Evolutionary conservation across 306 rosid genomes (phyloP), one percentile per base, ranked within the genome.

Genomic region (Dryas drummondii): DNA sequence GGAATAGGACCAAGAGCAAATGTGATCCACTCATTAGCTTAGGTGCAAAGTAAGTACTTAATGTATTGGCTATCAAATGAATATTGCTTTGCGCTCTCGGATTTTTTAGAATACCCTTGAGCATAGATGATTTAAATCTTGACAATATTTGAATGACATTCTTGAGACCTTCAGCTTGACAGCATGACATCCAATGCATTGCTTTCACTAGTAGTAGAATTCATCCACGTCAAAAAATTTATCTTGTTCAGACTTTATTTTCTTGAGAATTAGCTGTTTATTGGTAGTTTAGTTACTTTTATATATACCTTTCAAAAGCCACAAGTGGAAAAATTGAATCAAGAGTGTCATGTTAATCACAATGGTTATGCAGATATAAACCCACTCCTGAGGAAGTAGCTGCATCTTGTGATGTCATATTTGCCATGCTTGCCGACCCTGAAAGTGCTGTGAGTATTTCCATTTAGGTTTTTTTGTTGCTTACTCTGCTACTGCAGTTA

Each of bases 341-440:
- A 56, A 9, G 73, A n/a, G 78, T 6, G 62, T 78, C 63, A 73
- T 42, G 4, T 63, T 68, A 9, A 68, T 47, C 66, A 16, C 73
- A 62, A 77, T 17, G 70, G 8, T 59, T 80, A 69, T 80, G 82
- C 87, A 94, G 99, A 85, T 94, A 94, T 69, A 86, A 87, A 76
- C 73, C 96, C 32, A 79, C 93, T 76, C 99, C 97, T 14, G 88
- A 80, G 74, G 96, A 92, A 89, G 99, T 94, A 71, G 87, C 96
- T 5, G 96, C 94, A 60, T 90, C 96, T 81, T 94, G 99, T 32
- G 97, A 94, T 75, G 84, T 94, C 86, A 94, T 97, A 47, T 94
- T 94, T 80, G 93, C 99, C 58, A 94, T 94, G 97, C 99, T 94
- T 75, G 97, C 99, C 10, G 97, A 91, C 84, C 99, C 99, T 61